Base-by-base conservation (phyloP, 768 basidiomycete species). In the Hypholoma sublateritium region DNA sequence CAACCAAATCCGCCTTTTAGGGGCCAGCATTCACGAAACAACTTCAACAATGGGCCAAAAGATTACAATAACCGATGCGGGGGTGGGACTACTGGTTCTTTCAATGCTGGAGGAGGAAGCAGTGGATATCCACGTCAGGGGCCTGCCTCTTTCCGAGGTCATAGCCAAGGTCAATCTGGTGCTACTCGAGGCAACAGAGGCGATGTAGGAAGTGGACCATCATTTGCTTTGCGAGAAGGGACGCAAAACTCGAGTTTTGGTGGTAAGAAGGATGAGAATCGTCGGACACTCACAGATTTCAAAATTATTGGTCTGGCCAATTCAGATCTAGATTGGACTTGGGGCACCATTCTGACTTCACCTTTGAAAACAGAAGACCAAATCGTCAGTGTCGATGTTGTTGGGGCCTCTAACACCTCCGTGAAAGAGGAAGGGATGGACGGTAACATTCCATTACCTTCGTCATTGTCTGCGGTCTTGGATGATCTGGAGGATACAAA, bases 251-350 rank as follows among this genome's bases (percentile, higher is more conserved):
- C 79, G 49, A 80, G 71, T 62, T 72, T 78, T 65, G 70, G 67
- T 59, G 85, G 87, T 80, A 91, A 91, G 82, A 89, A 88, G 73
- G 90, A 92, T 68, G 91, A 93, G 72, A 89, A 89, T 69, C 84
- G 88, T 67, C 85, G 93, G 65, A 97, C 95, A 28, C 86, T 99
- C 64, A 98, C 95, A 36, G 96, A 98, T 76, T 99, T 99, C 84
- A 93, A 96, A 76, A 94, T 99, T 69, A 80, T 95, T 67, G 95
- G 91, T 24, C 79, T 98, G 63, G 86, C 91, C 69, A 89, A 97
- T 62, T 84, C 80, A 64, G 87, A 89, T 62, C 76, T 97, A 57
- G 77, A 75, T 62, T 98, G 96, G 96, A 81, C 78, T 49, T 98
- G 96, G 96, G 93, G 94, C 58, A 63, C 76, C 50, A 66, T 85